These are phyloP conservation scores for Arabis alpina DNA, from an alignment of 345 rosid genomes.

Conservation along the genomic window DNA sequence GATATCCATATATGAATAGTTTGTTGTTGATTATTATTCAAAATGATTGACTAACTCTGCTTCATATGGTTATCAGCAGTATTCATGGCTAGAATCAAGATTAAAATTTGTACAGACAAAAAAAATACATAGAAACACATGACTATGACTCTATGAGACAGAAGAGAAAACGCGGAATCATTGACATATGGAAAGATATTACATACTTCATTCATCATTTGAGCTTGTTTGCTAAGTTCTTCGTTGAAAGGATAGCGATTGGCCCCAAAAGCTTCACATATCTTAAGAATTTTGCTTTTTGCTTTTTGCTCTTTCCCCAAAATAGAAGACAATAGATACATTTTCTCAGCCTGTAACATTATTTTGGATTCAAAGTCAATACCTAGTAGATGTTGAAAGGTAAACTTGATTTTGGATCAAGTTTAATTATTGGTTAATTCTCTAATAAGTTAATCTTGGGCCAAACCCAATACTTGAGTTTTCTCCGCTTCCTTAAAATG, in stretches of 20 bases:
- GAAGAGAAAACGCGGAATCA: neutral
- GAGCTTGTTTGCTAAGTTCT: conserved; percentile 72
- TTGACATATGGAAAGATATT: conserved; percentile 23
- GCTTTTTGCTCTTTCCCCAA: conserved; percentile 89
- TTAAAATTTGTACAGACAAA: conserved; percentile 8
- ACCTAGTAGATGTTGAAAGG: too few species aligned
- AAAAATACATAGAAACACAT: conserved; percentile 3
- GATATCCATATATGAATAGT: conserved; percentile 10
- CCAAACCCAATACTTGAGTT: too few species aligned
- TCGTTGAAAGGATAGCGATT: conserved; percentile 90
- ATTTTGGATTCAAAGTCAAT: conserved; percentile 34
- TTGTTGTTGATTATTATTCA: conserved; percentile 3
- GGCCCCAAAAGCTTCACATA: conserved; percentile 98
- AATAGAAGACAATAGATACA: conserved; percentile 79
- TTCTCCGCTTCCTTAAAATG: too few species aligned
- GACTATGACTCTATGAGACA: conserved; percentile 11
- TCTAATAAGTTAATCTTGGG: too few species aligned
- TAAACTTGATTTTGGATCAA: too few species aligned
- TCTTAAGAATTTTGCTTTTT: conserved; percentile 90
- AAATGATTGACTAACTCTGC: conserved; percentile 4
- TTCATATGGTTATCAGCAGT: conserved; percentile 17
- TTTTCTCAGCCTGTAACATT: conserved; percentile 84
- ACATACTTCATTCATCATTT: conserved; percentile 67
- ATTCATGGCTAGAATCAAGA: conserved; percentile 5
- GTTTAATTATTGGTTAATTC: too few species aligned